phyloP scores from a whole-genome alignment of 2,329 filamentous ascomycete species.

The Amauroascus niger region DNA sequence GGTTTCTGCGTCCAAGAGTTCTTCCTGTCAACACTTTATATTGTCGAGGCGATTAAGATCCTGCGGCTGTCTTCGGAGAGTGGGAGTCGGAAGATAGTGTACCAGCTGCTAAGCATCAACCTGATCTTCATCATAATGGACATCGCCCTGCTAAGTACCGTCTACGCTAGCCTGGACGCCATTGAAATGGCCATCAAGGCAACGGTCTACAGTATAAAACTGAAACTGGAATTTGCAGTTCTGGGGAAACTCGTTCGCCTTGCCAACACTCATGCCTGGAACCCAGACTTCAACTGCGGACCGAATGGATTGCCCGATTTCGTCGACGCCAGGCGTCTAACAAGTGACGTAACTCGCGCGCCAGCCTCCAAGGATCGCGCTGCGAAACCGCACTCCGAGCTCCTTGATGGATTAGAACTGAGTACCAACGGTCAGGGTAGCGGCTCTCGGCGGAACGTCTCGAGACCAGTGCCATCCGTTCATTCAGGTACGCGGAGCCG shows the following conservation, averaged over 20 bases:
- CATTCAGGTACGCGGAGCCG: neutral
- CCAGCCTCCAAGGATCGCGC: slow-evolving; percentile 9
- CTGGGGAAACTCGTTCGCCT: slow-evolving; percentile 38
- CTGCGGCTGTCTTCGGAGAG: slow-evolving; percentile 39
- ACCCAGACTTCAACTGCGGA: slow-evolving; percentile 27
- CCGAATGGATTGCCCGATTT: slow-evolving; percentile 36
- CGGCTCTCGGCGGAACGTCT: neutral
- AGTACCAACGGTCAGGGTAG: slow-evolving; percentile 1
- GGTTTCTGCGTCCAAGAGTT: slow-evolving; percentile 43
- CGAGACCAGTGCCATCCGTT: neutral
- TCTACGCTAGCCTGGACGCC: slow-evolving; percentile 38
- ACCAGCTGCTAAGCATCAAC: slow-evolving; percentile 43
- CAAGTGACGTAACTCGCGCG: slow-evolving; percentile 35
- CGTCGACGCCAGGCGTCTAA: slow-evolving; percentile 37
- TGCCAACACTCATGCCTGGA: slow-evolving; percentile 33
- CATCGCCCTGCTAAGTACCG: slow-evolving; percentile 35
- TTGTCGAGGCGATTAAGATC: slow-evolving; percentile 45
- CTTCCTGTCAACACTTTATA: slow-evolving; percentile 42
- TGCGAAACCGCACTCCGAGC: slow-evolving; percentile 15
- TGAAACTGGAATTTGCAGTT: slow-evolving; percentile 44
- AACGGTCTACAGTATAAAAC: slow-evolving; percentile 41
- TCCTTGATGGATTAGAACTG: neutral
- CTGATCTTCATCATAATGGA: slow-evolving; percentile 41
- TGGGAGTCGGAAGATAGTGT: slow-evolving; percentile 39
- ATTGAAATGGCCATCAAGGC: slow-evolving; percentile 42